phyloP scores from a whole-genome alignment of 495 filamentous ascomycete species.

The Mycothermus thermophilus region DNA sequence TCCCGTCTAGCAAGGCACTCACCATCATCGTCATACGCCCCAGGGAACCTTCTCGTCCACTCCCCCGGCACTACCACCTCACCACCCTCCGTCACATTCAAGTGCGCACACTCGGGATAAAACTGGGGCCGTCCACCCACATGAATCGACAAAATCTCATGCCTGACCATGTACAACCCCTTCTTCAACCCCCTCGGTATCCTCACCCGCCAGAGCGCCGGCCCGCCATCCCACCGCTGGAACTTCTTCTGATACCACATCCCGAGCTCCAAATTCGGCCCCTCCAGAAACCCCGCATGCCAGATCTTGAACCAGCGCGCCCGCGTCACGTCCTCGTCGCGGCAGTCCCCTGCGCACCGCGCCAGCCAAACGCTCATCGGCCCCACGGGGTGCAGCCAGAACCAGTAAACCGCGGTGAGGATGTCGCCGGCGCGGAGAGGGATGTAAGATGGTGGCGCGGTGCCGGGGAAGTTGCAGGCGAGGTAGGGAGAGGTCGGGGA shows the following conservation, averaged over 20 bases:
- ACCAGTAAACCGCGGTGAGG: slow-evolving; percentile 35
- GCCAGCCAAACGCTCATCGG: slow-evolving; percentile 39
- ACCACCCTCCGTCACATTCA: slow-evolving; percentile 34
- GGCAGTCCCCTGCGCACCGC: slow-evolving; percentile 28
- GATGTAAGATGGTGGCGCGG: slow-evolving; percentile 28
- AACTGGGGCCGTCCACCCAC: slow-evolving; percentile 40
- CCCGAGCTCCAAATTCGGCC: slow-evolving; percentile 33
- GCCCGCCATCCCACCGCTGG: slow-evolving; percentile 31
- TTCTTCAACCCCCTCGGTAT: slow-evolving; percentile 33
- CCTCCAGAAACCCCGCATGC: slow-evolving; percentile 33
- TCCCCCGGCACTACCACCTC: slow-evolving; percentile 25
- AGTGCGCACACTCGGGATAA: slow-evolving; percentile 42
- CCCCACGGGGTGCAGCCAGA: slow-evolving; percentile 40
- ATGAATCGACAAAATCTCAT: slow-evolving; percentile 42
- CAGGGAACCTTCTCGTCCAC: slow-evolving; percentile 36
- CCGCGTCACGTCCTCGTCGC: slow-evolving; percentile 23
- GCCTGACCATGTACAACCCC: slow-evolving; percentile 39
- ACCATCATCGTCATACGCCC: slow-evolving; percentile 34
- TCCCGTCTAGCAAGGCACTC: too few species aligned
- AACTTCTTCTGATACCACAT: slow-evolving; percentile 40
- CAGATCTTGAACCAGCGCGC: slow-evolving; percentile 41
- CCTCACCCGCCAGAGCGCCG: slow-evolving; percentile 34
- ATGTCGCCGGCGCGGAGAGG: slow-evolving; percentile 28
- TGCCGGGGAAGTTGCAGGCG: slow-evolving; percentile 32
- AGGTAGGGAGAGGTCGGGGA: slow-evolving; percentile 20